These are phyloP conservation scores for Lipomyces chichibuensis DNA, from an alignment of 805 yeast species.

Conservation along the genomic window DNA sequence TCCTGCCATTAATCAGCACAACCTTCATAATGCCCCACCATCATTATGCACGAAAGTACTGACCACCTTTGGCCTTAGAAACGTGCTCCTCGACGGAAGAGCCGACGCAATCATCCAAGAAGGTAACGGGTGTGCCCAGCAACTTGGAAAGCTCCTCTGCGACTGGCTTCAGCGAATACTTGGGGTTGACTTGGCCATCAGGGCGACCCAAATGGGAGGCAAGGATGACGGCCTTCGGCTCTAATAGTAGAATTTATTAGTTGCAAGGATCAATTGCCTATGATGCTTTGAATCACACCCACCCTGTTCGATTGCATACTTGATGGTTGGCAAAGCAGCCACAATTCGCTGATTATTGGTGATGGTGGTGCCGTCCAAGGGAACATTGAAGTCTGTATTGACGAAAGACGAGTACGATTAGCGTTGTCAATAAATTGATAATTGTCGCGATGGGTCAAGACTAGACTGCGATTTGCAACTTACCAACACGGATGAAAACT, in stretches of 20 bases:
- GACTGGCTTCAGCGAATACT: slow-evolving; percentile 92
- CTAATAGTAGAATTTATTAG: slow-evolving; percentile 36
- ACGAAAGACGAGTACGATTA: not conserved
- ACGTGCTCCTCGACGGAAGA: slow-evolving; percentile 81
- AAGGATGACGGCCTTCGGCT: slow-evolving; percentile 86
- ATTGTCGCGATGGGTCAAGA: not conserved
- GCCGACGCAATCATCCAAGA: slow-evolving; percentile 92
- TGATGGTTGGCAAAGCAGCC: slow-evolving; percentile 98
- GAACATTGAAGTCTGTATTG: slow-evolving; percentile 50
- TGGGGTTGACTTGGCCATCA: slow-evolving; percentile 84
- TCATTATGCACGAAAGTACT: not conserved
- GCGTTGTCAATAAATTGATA: not conserved
- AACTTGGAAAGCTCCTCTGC: slow-evolving; percentile 83
- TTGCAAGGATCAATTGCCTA: not conserved
- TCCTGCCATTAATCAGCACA: slow-evolving; percentile 49
- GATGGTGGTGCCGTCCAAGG: slow-evolving; percentile 89
- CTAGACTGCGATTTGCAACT: slow-evolving; percentile 22
- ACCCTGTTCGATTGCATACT: slow-evolving; percentile 83
- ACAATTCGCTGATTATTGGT: slow-evolving; percentile 99
- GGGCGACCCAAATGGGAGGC: slow-evolving; percentile 99
- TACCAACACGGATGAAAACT: slow-evolving; percentile 97
- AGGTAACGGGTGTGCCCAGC: slow-evolving; percentile 72
- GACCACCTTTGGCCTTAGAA: slow-evolving; percentile 59
- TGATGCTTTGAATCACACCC: slow-evolving; percentile 7
- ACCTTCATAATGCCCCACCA: not conserved